A percentile compares a stretch with the other conserved stretches of the same genome.
Conservation (phyloP, 495 filamentous ascomycete species). For the Aspergillus ellipticus region DNA sequence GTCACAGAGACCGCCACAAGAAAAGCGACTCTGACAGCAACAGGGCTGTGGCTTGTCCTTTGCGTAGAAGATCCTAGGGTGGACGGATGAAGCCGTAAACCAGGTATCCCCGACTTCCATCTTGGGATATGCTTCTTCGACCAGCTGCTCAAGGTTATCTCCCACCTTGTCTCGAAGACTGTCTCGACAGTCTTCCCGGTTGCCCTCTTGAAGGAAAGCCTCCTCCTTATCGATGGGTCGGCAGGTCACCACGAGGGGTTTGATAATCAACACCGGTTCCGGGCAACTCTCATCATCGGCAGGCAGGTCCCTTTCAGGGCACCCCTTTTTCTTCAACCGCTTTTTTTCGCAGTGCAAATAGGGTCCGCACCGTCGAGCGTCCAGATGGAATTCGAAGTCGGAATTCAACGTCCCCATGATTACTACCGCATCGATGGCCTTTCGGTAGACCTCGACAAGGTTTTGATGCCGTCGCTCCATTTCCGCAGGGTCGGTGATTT, state of each 20-base stretch:
- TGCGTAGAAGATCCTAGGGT: not conserved
- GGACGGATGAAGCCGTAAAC: not conserved
- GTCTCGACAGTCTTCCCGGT: not conserved
- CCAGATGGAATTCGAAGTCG: not conserved
- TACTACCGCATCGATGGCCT: not conserved
- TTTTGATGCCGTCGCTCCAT: not conserved
- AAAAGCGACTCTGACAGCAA: not conserved
- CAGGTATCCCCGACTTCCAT: not conserved
- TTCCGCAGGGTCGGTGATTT: not conserved
- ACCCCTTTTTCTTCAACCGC: not conserved
- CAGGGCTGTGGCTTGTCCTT: not conserved
- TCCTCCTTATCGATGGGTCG: not conserved
- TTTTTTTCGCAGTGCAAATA: not conserved
- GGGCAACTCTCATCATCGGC: not conserved
- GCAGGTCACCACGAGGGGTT: not conserved
- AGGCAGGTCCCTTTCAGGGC: not conserved
- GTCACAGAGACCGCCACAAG: not conserved
- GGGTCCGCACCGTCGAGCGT: not conserved
- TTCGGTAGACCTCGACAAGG: not conserved
- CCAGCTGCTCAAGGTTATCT: not conserved
- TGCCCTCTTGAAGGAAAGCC: not conserved
- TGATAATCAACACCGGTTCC: not conserved
- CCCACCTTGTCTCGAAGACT: not conserved
- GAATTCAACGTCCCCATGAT: not conserved
- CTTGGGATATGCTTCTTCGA: not conserved